phyloP scores from a whole-genome alignment of 2,329 filamentous ascomycete species.

The Colletotrichum tanaceti region DNA sequence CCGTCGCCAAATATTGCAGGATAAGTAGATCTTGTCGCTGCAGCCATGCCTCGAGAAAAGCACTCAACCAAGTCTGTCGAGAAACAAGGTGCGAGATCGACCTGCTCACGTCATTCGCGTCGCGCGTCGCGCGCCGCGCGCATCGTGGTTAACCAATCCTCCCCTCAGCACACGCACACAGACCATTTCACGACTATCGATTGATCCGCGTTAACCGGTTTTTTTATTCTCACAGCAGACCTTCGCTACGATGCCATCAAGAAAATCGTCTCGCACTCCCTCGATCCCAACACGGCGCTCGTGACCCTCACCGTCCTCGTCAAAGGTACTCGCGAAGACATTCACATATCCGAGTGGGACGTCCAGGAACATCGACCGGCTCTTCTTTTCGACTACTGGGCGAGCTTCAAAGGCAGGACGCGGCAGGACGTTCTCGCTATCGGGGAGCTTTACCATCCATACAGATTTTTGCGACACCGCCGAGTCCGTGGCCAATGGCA shows the following conservation, averaged over 20 bases:
- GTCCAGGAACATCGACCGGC: constrained; percentile 29
- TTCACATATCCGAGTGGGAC: constrained; percentile 37
- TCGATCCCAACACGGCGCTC: constrained; percentile 27
- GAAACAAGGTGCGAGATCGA: constrained; percentile 16
- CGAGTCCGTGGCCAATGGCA: constrained; percentile 37
- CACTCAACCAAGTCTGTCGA: constrained; percentile 15
- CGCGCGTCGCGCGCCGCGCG: background rate
- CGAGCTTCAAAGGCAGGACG: constrained; percentile 26
- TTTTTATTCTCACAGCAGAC: constrained; percentile 1
- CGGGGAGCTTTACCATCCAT: constrained; percentile 36
- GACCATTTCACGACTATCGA: background rate
- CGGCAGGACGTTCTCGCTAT: constrained; percentile 34
- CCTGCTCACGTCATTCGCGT: no score
- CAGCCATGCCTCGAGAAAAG: constrained; percentile 30
- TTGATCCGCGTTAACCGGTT: background rate
- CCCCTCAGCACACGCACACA: background rate
- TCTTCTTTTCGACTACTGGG: constrained; percentile 32
- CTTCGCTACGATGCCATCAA: constrained; percentile 32
- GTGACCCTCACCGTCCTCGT: constrained; percentile 30
- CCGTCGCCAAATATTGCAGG: background rate
- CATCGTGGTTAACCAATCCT: background rate
- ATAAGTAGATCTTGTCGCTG: background rate
- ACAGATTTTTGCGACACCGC: constrained; percentile 27
- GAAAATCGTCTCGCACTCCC: constrained; percentile 22
- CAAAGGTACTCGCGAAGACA: constrained; percentile 11